Evolutionary conservation across 805 yeast genomes (phyloP), one percentile per base, ranked within the genome.

Genomic region (Monosporozyma aquatica): DNA sequence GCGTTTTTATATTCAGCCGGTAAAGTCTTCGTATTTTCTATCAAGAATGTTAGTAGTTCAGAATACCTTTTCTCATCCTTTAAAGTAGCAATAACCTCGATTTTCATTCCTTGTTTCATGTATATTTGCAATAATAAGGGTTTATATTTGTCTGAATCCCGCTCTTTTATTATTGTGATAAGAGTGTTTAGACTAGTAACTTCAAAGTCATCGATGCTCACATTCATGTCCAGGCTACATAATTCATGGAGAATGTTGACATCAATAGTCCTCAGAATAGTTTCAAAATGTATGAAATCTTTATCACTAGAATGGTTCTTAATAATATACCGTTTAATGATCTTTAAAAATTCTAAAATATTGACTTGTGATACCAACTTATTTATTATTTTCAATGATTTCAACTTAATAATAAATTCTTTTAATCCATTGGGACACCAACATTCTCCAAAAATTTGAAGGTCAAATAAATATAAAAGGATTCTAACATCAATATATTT

Each of bases 361-460:
- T 38, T 25, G 13, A 23, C 23, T 5, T 40, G 15, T 37, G 55
- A 40, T 14, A 26, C 37, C 22, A 54, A 50, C 39, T 60, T 61
- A 41, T 59, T 48, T 14, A 47, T 38, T 13, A 62, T 25, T 30
- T 56, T 58, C 15, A 62, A 43, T 10, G 45, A 27, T 28, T 58
- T 58, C 8, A 60, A 42, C 28, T 52, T 54, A 6, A 44, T 30
- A 1, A 56, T 37, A 10, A 55, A 47, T 10, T 43, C 45, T 10
- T 47, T 30, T 15, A 62, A 47, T 1, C 66, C 66, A 33, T 55
- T 51, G 38, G 44, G 53, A 13, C 53, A 43, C 64, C 65, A 61
- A 3, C 59, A 34, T 18, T 57, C 59, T 1, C 65, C 65, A 43
- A 47, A 53, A 1, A 55, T 37, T 14, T 51, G 38, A 18, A 56